These are phyloP conservation scores for Leccinum longicurvipes DNA, from an alignment of 768 basidiomycete genomes.

Conservation along the genomic window DNA sequence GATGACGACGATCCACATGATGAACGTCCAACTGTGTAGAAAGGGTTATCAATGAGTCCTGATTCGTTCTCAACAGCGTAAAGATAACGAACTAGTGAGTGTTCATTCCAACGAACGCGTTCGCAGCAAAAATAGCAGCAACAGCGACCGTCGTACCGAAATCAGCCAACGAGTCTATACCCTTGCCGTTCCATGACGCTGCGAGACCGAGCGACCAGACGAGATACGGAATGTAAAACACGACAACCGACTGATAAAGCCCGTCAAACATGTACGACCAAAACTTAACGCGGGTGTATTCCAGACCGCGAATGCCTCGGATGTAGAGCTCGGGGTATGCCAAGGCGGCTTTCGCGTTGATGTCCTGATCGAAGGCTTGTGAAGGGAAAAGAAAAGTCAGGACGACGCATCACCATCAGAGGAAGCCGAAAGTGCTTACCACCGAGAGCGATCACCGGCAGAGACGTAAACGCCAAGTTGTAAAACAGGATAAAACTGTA, in stretches of 20 bases:
- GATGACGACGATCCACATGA: slow-evolving; percentile 79
- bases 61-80: slow-evolving; percentile 4
- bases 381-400: background rate
- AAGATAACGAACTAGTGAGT: slow-evolving; percentile 73
- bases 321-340: slow-evolving; percentile 96
- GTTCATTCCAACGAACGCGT: slow-evolving; percentile 86
- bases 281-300: slow-evolving; percentile 89
- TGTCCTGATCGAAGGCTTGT: slow-evolving; percentile 87
- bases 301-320: slow-evolving; percentile 88
- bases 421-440: slow-evolving; percentile 39
- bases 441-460: slow-evolving; percentile 89
- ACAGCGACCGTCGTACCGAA: slow-evolving; percentile 91
- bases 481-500: slow-evolving; percentile 91
- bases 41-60: background rate
- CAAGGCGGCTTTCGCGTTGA: slow-evolving; percentile 83
- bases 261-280: slow-evolving; percentile 96
- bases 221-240: slow-evolving; percentile 83
- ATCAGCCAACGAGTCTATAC: slow-evolving; percentile 77
- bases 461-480: slow-evolving; percentile 90
- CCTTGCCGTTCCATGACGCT: slow-evolving; percentile 73
- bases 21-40: slow-evolving; percentile 65
- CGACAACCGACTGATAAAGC: slow-evolving; percentile 84
- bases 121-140: slow-evolving; percentile 84
- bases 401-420: background rate
- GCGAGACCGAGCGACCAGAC: slow-evolving; percentile 65